phyloP scores from a whole-genome alignment of 371 early-diverging fungal species.

The Mucor indicus region DNA sequence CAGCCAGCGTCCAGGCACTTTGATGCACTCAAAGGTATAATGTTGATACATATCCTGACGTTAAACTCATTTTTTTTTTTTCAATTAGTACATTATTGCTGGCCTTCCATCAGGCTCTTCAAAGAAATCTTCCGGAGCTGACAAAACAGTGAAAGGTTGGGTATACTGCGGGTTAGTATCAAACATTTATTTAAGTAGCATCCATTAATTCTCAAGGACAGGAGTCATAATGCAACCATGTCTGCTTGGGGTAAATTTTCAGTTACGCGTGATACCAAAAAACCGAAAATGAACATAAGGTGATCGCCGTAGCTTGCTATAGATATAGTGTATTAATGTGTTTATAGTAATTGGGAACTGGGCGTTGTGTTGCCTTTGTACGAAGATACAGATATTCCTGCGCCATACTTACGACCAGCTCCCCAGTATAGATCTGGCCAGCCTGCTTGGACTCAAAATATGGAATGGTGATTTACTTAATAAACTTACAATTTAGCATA shows the following conservation, averaged over 20 bases:
- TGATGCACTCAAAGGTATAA: slow-evolving; percentile 49
- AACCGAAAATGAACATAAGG: slow-evolving; percentile 41
- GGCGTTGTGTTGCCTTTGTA: slow-evolving; percentile 40
- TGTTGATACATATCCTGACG: background rate
- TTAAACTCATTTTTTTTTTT: background rate
- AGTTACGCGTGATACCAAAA: slow-evolving; percentile 15
- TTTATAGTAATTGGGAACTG: slow-evolving; percentile 46
- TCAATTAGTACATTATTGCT: slow-evolving; percentile 38
- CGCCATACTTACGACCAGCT: slow-evolving; percentile 36
- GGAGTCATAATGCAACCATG: slow-evolving; percentile 45
- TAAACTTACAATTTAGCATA: too few species aligned
- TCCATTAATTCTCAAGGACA: slow-evolving; percentile 2
- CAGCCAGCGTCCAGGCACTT: slow-evolving; percentile 36
- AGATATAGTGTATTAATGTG: background rate
- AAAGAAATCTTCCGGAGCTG: background rate
- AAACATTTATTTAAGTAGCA: background rate
- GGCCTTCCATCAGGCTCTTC: slow-evolving; percentile 14
- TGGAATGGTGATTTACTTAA: slow-evolving; percentile 18
- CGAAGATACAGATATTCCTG: slow-evolving; percentile 28
- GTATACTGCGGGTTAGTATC: slow-evolving; percentile 39
- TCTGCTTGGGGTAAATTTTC: slow-evolving; percentile 45
- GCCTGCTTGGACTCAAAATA: slow-evolving; percentile 42
- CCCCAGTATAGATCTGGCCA: slow-evolving; percentile 31
- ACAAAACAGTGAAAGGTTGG: slow-evolving; percentile 30
- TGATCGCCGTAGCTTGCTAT: too few species aligned